phyloP scores from a whole-genome alignment of 1,139 yeast species.

The Yamadazyma sp. region DNA sequence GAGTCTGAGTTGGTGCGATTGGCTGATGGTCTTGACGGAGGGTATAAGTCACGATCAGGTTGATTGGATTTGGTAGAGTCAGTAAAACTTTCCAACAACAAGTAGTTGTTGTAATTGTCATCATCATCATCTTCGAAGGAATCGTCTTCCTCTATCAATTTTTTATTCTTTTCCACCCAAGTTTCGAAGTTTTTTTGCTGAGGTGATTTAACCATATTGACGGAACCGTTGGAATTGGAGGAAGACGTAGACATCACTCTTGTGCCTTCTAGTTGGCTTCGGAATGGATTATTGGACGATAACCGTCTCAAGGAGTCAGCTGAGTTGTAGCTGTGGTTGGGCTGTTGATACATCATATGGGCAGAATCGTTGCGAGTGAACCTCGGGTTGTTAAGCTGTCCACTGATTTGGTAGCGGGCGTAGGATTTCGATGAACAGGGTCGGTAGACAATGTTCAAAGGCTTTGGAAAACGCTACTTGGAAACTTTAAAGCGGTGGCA shows the following conservation, averaged over 20 bases:
- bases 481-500: no score
- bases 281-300: constrained; percentile 62
- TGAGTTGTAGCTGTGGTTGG: constrained; percentile 34
- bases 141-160: constrained; percentile 41
- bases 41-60: constrained; percentile 11
- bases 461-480: no score
- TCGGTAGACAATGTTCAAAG: neutral
- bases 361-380: neutral
- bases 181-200: constrained; percentile 39
- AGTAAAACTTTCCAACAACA: constrained; percentile 12
- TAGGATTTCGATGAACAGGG: neutral
- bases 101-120: constrained; percentile 17
- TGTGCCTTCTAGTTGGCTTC: constrained; percentile 22
- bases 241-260: constrained; percentile 14
- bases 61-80: constrained; percentile 6
- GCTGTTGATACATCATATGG: constrained; percentile 40
- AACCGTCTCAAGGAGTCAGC: constrained; percentile 47
- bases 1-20: constrained; percentile 32
- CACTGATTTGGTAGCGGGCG: no score
- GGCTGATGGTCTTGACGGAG: constrained; percentile 15
- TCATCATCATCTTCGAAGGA: constrained; percentile 44
- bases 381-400: no score
- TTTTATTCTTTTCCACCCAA: constrained; percentile 53
- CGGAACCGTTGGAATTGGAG: constrained; percentile 11
- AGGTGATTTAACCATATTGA: constrained; percentile 19